Percentiles rank a stretch among this genome's conserved stretches.
Evolutionary conservation across 176 grass and related monocot genomes (phyloP).

Genomic region (Oryza nivara): DNA sequence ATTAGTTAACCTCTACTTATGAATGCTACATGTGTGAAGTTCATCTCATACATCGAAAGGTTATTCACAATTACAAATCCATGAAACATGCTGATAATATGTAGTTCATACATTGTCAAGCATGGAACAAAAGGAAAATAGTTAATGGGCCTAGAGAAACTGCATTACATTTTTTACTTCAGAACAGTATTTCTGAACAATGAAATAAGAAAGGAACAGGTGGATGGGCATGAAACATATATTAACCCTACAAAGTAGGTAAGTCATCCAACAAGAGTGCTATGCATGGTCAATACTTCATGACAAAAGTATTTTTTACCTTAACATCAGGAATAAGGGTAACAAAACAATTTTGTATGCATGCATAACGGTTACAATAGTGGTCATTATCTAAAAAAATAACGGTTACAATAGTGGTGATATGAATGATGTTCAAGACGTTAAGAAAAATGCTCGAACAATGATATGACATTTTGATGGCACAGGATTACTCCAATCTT

Average conservation of each 20-base stretch:
- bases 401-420: background rate
- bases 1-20: background rate
- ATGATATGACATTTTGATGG: background rate
- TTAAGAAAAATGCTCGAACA: background rate
- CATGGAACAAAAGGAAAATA: background rate
- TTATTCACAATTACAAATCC: background rate
- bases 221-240: background rate
- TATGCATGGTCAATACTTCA: background rate
- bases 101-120: background rate
- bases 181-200: background rate
- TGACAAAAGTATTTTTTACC: background rate
- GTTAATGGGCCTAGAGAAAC: background rate
- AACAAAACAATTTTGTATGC: background rate
- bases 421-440: background rate
- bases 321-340: background rate
- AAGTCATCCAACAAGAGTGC: conserved; percentile 16
- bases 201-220: background rate
- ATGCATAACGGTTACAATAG: background rate
- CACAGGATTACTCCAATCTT: background rate
- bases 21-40: background rate
- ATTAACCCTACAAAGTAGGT: background rate
- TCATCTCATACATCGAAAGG: background rate
- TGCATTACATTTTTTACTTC: background rate
- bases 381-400: too few relatives aligned
- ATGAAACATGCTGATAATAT: background rate